Base-by-base conservation (phyloP, 176 grass and related monocot species). In the Carex littledalei region DNA sequence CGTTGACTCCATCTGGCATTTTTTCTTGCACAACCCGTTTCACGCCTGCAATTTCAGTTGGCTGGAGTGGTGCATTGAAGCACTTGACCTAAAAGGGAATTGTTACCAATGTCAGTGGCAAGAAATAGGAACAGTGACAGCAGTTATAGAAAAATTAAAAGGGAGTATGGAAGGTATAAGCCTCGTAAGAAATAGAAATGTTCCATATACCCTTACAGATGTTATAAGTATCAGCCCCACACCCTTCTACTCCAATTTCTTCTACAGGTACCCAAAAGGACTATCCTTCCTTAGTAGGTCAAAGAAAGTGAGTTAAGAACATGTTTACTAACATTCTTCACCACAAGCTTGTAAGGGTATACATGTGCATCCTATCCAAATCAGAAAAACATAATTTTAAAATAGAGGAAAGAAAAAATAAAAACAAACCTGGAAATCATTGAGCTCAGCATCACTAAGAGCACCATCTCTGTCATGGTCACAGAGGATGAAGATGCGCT, bases 1-100 rank as follows among this genome's bases (percentile, higher is more conserved):
- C 91, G 74, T 92, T 92, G 70, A 95, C 96, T 6, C 96, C 96
- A 86, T 95, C 96, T 62, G 96, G 93, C 87, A 99, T 89, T 86
- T 99, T 99, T 71, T 99, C 96, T 83, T 99, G 93, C 63, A 99
- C 93, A 84, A 99, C 93, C 79, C 91, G 94, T 84, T 99, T 99
- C 10, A 99, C 96, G 14, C 93, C 91, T 70, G 85, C 83, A 79
- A 99, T 99, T 90, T 99, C 96, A 81, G 91, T 85, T 43, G 90
- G 91, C 81, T 98, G 96, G 70, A 98, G 91, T 69, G 96, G 93
- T 67, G 96, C 91, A 37, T 88, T 95, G 68, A 98, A 98, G 80
- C 96, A 98, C 81, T 76, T 92, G 67, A 98, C 93, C 96, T 98
- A 68, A 55, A 87, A 85, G 81, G 12, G 20, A 67, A 60, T 24